Base-by-base conservation (phyloP, 2,329 filamentous ascomycete genomes). In the Endothia cerciana region DNA sequence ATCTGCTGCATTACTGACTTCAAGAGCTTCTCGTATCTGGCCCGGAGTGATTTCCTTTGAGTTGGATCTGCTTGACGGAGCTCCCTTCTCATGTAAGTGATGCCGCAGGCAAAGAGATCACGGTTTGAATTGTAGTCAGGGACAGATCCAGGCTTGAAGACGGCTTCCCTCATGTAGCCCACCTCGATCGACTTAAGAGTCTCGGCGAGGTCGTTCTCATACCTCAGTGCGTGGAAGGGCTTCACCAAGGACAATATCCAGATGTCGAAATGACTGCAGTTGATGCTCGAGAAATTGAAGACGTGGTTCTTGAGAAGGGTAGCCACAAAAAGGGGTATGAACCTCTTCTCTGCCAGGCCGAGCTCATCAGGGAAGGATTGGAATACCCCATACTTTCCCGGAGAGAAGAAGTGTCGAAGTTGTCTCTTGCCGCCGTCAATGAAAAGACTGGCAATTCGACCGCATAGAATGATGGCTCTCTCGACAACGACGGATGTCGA, bases 201-300 rank as follows among this genome's bases (percentile, higher is more conserved):
- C 63, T 81, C 77, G 4, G 80, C 84, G 5, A 88, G 77, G 28
- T 78, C 77, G 66, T 81, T 80, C 70, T 87, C 84, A 69, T 84
- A 84, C 5, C 73, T 76, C 17, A 86, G 68, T 28, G 77, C 79
- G 49, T 75, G 71, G 3, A 70, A 75, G 4, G 87, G 85, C 70
- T 85, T 85, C 51, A 82, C 79, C 56, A 88, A 75, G 8, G 81
- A 79, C 25, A 82, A 71, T 51, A 85, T 70, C 82, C 87, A 88
- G n/a, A 87, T 73, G 49, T 84, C 81, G 4, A 82, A 74, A 11
- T 83, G 71, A 10, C 78, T 80, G n/a, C 79, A 76, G 1, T 77
- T 79, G 2, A 82, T 71, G 47, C 83, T 78, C 72, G 78, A 76
- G 66, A 85, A 82, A 61, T 84, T 80, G 43, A 81, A 76, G 25